These are phyloP conservation scores for Acanthamoeba sp. DNA, from an alignment of 208 protist species.

Conservation along the genomic window DNA sequence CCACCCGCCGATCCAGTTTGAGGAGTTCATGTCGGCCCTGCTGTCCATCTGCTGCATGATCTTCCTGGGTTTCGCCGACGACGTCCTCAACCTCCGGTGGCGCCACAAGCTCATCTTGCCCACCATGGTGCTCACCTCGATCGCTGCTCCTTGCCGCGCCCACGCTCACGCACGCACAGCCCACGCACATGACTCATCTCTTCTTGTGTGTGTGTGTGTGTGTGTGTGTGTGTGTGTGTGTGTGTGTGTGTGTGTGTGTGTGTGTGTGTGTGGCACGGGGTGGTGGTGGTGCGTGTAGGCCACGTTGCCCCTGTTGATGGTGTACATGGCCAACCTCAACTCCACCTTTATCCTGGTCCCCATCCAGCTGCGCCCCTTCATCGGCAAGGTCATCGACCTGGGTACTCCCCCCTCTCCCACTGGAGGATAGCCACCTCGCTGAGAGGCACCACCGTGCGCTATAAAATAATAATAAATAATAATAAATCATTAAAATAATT, in stretches of 20 bases:
- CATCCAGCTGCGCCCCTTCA: constrained; percentile 74
- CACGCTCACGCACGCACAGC: no score
- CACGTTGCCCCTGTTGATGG: constrained; percentile 80
- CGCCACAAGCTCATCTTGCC: constrained; percentile 98
- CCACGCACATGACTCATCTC: no score
- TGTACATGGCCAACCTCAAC: constrained; percentile 79
- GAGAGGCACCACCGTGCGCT: no score
- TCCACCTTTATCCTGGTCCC: constrained; percentile 93
- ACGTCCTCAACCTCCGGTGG: constrained; percentile 98
- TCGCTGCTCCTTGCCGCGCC: constrained; percentile 94
- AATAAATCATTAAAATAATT: no score
- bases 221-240: no score
- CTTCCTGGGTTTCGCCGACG: constrained; percentile 99
- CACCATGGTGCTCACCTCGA: constrained; percentile 95
- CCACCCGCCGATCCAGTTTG: constrained; percentile 82
- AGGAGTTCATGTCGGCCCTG: constrained; percentile 93
- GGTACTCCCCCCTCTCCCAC: constrained; percentile 15
- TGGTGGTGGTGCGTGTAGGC: background rate
- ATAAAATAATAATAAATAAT: no score
- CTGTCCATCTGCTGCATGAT: constrained; percentile 98
- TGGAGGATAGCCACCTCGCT: no score
- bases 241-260: no score
- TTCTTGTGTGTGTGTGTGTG: no score
- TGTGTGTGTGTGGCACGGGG: no score
- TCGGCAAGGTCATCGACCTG: constrained; percentile 61